Evolutionary conservation across 2,329 filamentous ascomycete species (phyloP).

Genomic region (Hypomyces rosellus): DNA sequence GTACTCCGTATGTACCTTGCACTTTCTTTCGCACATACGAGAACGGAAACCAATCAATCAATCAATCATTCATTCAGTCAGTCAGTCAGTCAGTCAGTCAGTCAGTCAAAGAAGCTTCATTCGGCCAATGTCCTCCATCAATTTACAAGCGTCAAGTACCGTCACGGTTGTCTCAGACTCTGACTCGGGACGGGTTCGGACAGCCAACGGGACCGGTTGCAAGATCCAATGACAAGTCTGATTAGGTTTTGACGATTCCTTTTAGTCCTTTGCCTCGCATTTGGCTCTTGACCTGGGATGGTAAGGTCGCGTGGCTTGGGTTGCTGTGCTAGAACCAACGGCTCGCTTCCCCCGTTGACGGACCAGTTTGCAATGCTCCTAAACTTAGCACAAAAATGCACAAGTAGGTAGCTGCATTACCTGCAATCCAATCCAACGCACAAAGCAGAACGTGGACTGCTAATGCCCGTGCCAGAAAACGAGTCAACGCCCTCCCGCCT

Average conservation of each 20-base stretch:
- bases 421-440: background rate
- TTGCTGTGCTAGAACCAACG: background rate
- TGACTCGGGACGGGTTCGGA: conserved; percentile 1
- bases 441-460: background rate
- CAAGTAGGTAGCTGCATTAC: background rate
- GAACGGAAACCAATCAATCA: too few relatives aligned
- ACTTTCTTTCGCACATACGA: too few relatives aligned
- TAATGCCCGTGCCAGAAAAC: background rate
- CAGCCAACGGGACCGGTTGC: background rate
- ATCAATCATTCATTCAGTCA: too few relatives aligned
- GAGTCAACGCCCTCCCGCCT: background rate
- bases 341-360: background rate
- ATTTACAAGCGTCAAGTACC: too few relatives aligned
- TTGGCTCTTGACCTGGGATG: too few relatives aligned
- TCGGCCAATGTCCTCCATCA: too few relatives aligned
- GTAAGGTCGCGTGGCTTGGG: background rate
- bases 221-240: too few relatives aligned
- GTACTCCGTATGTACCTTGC: too few relatives aligned
- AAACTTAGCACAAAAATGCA: too few relatives aligned
- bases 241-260: background rate
- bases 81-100: too few relatives aligned
- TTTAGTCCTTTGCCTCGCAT: too few relatives aligned
- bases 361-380: background rate
- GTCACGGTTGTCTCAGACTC: background rate
- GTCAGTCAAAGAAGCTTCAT: too few relatives aligned